Conservation (phyloP, 257 asterid genomes). For the Nicotiana undulata region DNA sequence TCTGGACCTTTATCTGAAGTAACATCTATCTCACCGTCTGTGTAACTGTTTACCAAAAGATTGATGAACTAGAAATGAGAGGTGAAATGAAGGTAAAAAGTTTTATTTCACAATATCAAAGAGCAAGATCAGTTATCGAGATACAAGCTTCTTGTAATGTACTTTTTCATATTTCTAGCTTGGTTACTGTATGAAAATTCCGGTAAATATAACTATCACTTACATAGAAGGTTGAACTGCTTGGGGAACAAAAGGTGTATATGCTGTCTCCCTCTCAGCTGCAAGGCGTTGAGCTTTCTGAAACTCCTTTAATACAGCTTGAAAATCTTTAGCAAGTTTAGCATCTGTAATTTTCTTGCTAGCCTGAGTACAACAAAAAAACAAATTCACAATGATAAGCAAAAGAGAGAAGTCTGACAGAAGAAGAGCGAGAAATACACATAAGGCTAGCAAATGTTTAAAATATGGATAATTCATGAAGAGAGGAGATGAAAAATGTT, state of each 20-base stretch:
- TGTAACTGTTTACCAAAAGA: conserved; percentile 41
- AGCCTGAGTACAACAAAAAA: conserved; percentile 38
- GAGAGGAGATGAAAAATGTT: neutral
- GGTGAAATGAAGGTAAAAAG: neutral
- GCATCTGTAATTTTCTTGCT: conserved; percentile 92
- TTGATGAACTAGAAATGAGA: neutral
- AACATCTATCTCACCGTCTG: conserved; percentile 42
- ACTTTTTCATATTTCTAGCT: neutral
- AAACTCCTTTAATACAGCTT: conserved; percentile 83
- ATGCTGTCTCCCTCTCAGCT: conserved; percentile 58
- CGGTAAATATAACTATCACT: neutral
- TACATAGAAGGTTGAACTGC: conserved; percentile 57
- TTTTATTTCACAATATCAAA: neutral
- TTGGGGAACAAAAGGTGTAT: conserved; percentile 54
- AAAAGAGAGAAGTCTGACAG: neutral
- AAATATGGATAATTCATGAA: neutral
- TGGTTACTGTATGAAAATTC: neutral
- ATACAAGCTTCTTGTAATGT: neutral
- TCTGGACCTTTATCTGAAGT: conserved; percentile 41
- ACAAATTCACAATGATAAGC: neutral
- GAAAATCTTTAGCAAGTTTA: conserved; percentile 93
- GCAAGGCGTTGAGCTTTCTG: conserved; percentile 51
- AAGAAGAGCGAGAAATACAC: neutral
- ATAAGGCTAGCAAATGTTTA: neutral
- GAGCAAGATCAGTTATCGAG: neutral